A percentile compares a stretch with the other conserved stretches of the same genome.
Evolutionary conservation across 2,329 filamentous ascomycete genomes (phyloP).

Genomic region (Stagonosporopsis cucurbitacearum): DNA sequence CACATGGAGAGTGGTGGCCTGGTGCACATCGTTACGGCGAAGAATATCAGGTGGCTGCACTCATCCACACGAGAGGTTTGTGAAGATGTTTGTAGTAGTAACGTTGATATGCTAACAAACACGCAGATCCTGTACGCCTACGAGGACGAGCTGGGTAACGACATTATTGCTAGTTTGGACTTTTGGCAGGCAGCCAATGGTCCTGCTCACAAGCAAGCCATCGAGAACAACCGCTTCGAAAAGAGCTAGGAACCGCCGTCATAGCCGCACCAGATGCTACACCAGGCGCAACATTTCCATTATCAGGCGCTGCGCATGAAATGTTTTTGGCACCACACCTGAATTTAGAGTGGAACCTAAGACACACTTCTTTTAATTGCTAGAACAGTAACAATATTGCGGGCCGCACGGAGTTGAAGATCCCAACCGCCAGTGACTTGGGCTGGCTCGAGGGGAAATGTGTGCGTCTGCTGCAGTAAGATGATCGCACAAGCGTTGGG

Average conservation of each 20-base stretch:
- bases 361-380: not conserved
- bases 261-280: not conserved
- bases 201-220: conserved; percentile 32
- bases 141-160: conserved; percentile 92
- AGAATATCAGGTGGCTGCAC: conserved; percentile 97
- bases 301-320: not conserved
- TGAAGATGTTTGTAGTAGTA: not conserved
- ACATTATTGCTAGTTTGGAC: conserved; percentile 92
- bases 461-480: not conserved
- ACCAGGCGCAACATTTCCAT: not conserved
- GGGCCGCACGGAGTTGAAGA: not conserved
- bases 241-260: conserved; percentile 30
- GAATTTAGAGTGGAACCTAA: not conserved
- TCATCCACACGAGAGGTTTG: conserved; percentile 92
- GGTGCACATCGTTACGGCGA: conserved; percentile 94
- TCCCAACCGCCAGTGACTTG: not conserved
- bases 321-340: too few relatives aligned
- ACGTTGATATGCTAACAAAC: not conserved
- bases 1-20: conserved; percentile 90
- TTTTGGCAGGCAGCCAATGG: conserved; percentile 72
- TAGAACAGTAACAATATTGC: not conserved
- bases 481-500: not conserved
- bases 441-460: not conserved
- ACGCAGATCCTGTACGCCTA: conserved; percentile 93
- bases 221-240: conserved; percentile 37